phyloP scores from a whole-genome alignment of 129 eudicot genomes.

The Erigeron canadensis region DNA sequence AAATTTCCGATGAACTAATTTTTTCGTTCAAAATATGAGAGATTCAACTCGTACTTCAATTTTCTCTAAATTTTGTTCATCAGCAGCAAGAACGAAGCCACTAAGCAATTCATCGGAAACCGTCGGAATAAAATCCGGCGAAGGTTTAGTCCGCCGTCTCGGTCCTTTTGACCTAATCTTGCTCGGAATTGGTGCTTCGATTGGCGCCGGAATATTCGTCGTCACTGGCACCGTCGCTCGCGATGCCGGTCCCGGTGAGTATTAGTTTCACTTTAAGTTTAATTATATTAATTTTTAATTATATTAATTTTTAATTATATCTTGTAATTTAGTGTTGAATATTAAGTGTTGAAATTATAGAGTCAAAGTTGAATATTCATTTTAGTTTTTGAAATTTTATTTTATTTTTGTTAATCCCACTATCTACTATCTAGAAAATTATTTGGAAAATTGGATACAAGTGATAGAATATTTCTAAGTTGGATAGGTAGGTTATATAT shows the following conservation, averaged over 20 bases:
- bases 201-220: constrained; percentile 98
- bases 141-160: constrained; percentile 71
- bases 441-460: too few species aligned
- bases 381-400: neutral
- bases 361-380: too few species aligned
- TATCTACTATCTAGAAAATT: too few species aligned
- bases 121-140: constrained; percentile 42
- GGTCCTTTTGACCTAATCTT: constrained; percentile 78
- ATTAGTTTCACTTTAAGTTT: neutral
- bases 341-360: too few species aligned
- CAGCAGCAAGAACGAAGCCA: constrained; percentile 77
- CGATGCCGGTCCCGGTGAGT: constrained; percentile 92
- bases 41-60: constrained; percentile 20
- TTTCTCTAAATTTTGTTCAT: constrained; percentile 61
- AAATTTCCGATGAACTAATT: constrained; percentile 3
- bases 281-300: neutral
- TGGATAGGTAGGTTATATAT: too few species aligned
- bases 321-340: neutral
- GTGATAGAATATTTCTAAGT: too few species aligned
- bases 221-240: constrained; percentile 96
- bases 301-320: neutral
- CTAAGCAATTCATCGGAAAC: constrained; percentile 44
- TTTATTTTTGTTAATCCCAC: too few species aligned
- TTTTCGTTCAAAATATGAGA: constrained; percentile 23
- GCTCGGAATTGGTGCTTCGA: constrained; percentile 88